Evolutionary conservation across 2,329 filamentous ascomycete genomes (phyloP).

Genomic region (Dothideomycetes sp.): DNA sequence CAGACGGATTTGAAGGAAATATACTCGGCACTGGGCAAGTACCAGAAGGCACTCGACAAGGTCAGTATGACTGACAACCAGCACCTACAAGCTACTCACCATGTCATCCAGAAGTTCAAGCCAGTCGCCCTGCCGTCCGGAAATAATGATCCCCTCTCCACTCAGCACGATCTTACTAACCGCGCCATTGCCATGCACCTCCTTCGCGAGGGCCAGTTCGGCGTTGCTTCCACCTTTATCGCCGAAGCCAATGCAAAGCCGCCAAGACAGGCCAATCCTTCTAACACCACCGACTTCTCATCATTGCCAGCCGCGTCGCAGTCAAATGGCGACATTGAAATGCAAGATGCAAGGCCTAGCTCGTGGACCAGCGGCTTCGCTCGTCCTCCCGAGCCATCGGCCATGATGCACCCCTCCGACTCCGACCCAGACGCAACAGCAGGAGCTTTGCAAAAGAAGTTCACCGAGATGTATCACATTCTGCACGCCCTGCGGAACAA

Average conservation of each 20-base stretch:
- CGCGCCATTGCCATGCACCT: slow-evolving; percentile 94
- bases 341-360: neutral
- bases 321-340: neutral
- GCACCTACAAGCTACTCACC: slow-evolving; percentile 2
- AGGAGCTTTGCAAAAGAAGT: slow-evolving; percentile 57
- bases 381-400: too few species aligned
- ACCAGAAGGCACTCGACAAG: slow-evolving; percentile 76
- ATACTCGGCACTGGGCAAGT: slow-evolving; percentile 70
- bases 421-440: too few species aligned
- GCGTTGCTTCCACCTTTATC: slow-evolving; percentile 75
- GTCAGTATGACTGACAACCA: slow-evolving; percentile 30
- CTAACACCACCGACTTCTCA: slow-evolving; percentile 14
- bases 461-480: slow-evolving; percentile 84
- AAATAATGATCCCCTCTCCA: slow-evolving; percentile 69
- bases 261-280: neutral
- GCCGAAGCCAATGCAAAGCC: slow-evolving; percentile 29
- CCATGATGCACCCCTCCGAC: too few species aligned
- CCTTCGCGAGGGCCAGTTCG: slow-evolving; percentile 86
- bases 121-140: slow-evolving; percentile 59
- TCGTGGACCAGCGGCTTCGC: neutral
- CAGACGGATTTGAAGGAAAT: slow-evolving; percentile 75
- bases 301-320: neutral
- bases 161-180: slow-evolving; percentile 70
- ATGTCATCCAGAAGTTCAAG: slow-evolving; percentile 47
- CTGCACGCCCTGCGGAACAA: slow-evolving; percentile 62